These are phyloP conservation scores for Marasmius fiardii DNA, from an alignment of 1,284 basidiomycete species.

Conservation along the genomic window DNA sequence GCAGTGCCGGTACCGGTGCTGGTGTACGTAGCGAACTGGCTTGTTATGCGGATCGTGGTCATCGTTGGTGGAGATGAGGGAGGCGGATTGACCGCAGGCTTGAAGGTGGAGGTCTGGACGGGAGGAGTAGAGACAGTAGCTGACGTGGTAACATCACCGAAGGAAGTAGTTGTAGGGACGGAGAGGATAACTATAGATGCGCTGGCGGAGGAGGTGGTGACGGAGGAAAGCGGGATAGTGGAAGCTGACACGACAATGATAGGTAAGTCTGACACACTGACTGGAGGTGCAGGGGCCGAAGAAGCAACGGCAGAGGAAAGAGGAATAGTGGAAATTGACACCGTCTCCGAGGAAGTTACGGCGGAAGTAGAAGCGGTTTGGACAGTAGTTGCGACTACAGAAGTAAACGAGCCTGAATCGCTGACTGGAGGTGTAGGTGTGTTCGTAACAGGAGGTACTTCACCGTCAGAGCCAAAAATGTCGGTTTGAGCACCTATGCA, in stretches of 20 bases:
- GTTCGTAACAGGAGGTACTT: neutral
- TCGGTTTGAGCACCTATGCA: constrained; percentile 12
- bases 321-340: no score
- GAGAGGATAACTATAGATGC: no score
- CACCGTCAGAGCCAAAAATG: constrained; percentile 2
- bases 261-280: neutral
- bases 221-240: neutral
- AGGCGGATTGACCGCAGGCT: neutral
- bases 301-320: no score
- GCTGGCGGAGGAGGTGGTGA: neutral
- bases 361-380: no score
- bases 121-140: no score
- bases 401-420: neutral
- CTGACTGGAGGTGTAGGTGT: neutral
- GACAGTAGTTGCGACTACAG: neutral
- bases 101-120: neutral
- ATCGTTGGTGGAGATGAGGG: neutral
- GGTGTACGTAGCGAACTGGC: neutral
- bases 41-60: neutral
- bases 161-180: no score
- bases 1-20: no score
- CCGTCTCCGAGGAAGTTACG: no score
- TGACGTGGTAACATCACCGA: neutral
- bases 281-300: neutral
- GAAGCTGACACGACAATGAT: neutral